Evolutionary conservation across 176 grass and related monocot species (phyloP).

Genomic region (Raddia guianensis): DNA sequence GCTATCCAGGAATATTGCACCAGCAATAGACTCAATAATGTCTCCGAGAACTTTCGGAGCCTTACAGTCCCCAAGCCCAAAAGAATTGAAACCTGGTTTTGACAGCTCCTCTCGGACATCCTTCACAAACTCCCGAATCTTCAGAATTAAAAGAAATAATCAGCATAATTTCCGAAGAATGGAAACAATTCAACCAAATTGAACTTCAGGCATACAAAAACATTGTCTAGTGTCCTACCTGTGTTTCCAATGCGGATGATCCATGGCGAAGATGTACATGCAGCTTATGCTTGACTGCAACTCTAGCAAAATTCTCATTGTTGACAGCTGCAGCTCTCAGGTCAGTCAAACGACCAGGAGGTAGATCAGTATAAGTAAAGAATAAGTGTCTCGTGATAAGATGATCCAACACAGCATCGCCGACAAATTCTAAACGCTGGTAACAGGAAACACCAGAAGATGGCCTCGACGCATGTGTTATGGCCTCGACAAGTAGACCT

Average conservation of each 20-base stretch:
- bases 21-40: slow-evolving; percentile 95
- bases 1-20: slow-evolving; percentile 88
- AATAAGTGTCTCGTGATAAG: slow-evolving; percentile 88
- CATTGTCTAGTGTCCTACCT: slow-evolving; percentile 58
- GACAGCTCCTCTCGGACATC: slow-evolving; percentile 85
- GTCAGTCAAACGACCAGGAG: slow-evolving; percentile 92
- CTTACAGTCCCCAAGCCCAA: slow-evolving; percentile 95
- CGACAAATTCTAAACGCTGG: slow-evolving; percentile 97
- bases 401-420: slow-evolving; percentile 98
- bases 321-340: slow-evolving; percentile 95
- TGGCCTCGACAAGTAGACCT: slow-evolving; percentile 86
- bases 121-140: slow-evolving; percentile 99
- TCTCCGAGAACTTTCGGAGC: slow-evolving; percentile 97
- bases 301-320: slow-evolving; percentile 98
- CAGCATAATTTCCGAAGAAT: slow-evolving; percentile 31
- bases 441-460: slow-evolving; percentile 98
- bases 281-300: slow-evolving; percentile 86
- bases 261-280: slow-evolving; percentile 93
- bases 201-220: slow-evolving; percentile 29
- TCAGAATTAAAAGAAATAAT: slow-evolving; percentile 40
- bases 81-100: slow-evolving; percentile 94
- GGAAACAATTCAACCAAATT: slow-evolving; percentile 29
- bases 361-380: slow-evolving; percentile 94
- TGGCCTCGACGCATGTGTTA: slow-evolving; percentile 93
- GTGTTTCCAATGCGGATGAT: slow-evolving; percentile 88